Evolutionary conservation across 2,329 filamentous ascomycete species (phyloP), one percentile per base, ranked within the genome.

Genomic region (Arthrobotrys sinensis): DNA sequence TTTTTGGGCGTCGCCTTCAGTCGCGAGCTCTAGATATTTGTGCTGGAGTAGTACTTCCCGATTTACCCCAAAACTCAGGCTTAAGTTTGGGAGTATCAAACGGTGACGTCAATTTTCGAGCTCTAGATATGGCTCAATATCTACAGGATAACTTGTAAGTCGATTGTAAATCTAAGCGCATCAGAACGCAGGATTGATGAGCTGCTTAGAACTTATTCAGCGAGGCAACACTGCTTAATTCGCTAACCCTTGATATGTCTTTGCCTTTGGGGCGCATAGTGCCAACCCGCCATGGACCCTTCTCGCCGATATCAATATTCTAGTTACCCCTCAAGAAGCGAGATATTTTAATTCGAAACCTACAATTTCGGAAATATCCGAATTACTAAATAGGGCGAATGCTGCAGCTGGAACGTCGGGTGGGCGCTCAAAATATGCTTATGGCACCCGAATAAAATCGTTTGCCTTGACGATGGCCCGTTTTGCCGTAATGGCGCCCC

Each of bases 291-390:
- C 55, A 5, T 60, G 55, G 55, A 43, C 11, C 1, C 55, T 43
- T 3, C 60, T 64, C 11, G 43, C 40, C 40, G 60, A 21, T 8
- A 64, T 64, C 4, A 50, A 32, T 3, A 16, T 24, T n/a, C 11
- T 64, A 8, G 36, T 64, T 19, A 64, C 60, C 7, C 24, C 40
- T 14, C 60, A 64, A 50, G 60, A 64, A 50, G 60, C 60, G 19
- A 32, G 60, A 36, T 64, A 48, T n/a, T 64, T 64, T 14, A 64
- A 64, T 24, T 19, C 40, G 2, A 38, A 24, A 4, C 60, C 60
- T 5, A 50, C 24, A 4, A 24, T 48, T 3, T 64, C 43, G 3
- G 63, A 53, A 40, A 53, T 53, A 3, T 53, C 19, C 3, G 63
- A 66, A 6, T 40, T 66, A 16, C 32, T 50, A 53, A 53, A n/a